These are phyloP conservation scores for Brassica rapa DNA, from an alignment of 345 rosid genomes.

Conservation along the genomic window DNA sequence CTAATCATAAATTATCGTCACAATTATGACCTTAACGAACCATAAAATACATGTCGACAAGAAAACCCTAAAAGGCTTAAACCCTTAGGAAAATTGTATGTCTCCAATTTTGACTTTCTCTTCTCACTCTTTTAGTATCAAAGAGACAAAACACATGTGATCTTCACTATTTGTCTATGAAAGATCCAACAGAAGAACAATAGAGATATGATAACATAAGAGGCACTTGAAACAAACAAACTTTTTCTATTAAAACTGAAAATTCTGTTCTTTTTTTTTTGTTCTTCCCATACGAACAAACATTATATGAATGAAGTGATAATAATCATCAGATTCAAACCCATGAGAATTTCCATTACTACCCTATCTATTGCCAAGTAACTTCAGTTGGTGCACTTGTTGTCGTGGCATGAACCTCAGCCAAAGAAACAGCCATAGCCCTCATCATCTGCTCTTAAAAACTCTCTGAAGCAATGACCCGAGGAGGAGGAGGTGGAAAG, in stretches of 20 bases:
- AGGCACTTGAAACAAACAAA: not conserved
- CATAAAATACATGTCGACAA: not conserved
- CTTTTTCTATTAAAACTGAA: conserved; percentile 33
- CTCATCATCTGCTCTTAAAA: conserved; percentile 96
- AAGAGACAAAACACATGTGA: conserved; percentile 2
- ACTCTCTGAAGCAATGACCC: conserved; percentile 64
- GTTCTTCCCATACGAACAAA: conserved; percentile 32
- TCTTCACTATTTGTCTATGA: not conserved
- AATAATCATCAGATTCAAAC: not conserved
- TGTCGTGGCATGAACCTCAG: conserved; percentile 68
- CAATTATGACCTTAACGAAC: not conserved
- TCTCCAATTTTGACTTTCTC: conserved; percentile 21
- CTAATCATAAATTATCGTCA: conserved; percentile 1
- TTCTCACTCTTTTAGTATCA: conserved; percentile 11
- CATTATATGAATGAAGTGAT: conserved; percentile 37
- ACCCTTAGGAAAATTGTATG: not conserved
- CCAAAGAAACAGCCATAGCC: conserved; percentile 92
- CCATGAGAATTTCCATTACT: conserved; percentile 17
- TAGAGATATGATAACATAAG: not conserved
- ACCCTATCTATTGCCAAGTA: conserved; percentile 65
- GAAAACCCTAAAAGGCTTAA: not conserved
- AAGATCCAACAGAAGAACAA: not conserved
- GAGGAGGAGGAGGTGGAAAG: conserved; percentile 43
- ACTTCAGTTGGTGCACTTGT: conserved; percentile 48
- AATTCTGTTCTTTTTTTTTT: conserved; percentile 14